Conservation (phyloP, 805 yeast genomes). For the Ogataea naganishii region DNA sequence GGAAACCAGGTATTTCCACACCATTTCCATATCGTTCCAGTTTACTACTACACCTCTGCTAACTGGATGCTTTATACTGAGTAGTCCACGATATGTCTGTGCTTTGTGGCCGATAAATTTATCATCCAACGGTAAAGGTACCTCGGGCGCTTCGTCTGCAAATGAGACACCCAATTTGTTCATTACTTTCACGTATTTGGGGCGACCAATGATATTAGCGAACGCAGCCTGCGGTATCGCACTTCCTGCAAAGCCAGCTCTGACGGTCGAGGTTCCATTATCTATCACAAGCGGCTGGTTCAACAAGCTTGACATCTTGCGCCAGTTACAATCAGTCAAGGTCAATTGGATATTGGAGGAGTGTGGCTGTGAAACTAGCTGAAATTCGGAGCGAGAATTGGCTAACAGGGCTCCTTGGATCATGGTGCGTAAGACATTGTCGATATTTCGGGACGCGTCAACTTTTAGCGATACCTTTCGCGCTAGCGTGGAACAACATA, state of each 20-base stretch:
- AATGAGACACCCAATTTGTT: slow-evolving; percentile 58
- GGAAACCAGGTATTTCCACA: slow-evolving; percentile 66
- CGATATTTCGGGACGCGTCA: too few relatives aligned
- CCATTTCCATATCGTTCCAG: slow-evolving; percentile 80
- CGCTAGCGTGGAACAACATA: too few relatives aligned
- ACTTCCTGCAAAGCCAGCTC: slow-evolving; percentile 92
- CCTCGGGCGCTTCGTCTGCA: slow-evolving; percentile 26
- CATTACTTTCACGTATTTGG: slow-evolving; percentile 79
- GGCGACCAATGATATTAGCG: slow-evolving; percentile 65
- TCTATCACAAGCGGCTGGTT: slow-evolving; percentile 76
- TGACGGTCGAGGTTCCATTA: slow-evolving; percentile 77
- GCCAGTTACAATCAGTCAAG: too few relatives aligned
- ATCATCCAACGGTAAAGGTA: slow-evolving; percentile 23
- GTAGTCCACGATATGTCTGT: slow-evolving; percentile 68
- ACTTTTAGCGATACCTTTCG: too few relatives aligned
- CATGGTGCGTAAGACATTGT: too few relatives aligned
- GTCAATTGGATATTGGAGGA: too few relatives aligned
- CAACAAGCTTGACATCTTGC: slow-evolving; percentile 29
- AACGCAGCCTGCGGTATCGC: slow-evolving; percentile 64
- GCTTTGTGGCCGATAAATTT: slow-evolving; percentile 71
- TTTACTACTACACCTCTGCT: slow-evolving; percentile 69
- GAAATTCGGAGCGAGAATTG: too few relatives aligned
- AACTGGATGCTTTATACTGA: slow-evolving; percentile 63
- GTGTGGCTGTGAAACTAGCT: too few relatives aligned
- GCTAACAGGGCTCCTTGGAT: too few relatives aligned